A percentile compares a stretch with the other conserved stretches of the same genome.
Conservation (phyloP, 1,284 basidiomycete species). For the Paramarasmius palmivorus region DNA sequence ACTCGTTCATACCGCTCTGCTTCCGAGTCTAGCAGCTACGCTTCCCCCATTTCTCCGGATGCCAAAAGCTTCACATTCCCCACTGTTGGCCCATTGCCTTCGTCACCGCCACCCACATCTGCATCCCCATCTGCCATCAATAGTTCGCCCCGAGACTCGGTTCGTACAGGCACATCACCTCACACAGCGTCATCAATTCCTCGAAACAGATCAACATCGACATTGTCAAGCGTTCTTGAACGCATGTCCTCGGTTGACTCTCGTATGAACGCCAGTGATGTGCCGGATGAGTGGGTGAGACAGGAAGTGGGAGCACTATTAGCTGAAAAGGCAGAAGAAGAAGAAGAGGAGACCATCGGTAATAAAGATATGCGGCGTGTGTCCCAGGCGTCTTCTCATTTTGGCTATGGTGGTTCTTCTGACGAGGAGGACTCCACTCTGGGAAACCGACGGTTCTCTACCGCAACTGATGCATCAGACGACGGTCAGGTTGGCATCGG, state of each 20-base stretch:
- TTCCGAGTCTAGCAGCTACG: not conserved
- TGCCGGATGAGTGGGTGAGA: conserved; percentile 1
- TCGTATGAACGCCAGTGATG: not conserved
- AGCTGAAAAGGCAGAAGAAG: not conserved
- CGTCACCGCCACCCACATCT: not conserved
- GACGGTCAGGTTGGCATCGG: conserved; percentile 71
- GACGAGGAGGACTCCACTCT: not conserved
- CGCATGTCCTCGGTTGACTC: not conserved
- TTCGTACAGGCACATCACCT: not conserved
- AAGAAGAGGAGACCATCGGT: not conserved
- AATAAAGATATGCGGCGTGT: not conserved
- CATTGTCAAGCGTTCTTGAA: not conserved
- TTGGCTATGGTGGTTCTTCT: conserved; percentile 1
- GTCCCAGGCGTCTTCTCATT: not conserved
- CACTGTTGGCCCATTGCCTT: not conserved
- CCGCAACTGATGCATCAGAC: conserved; percentile 15
- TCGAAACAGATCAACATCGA: not conserved
- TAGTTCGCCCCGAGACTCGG: not conserved
- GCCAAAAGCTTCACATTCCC: not conserved
- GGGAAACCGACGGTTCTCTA: not conserved
- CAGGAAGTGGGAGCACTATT: not conserved
- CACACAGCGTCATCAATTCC: not conserved
- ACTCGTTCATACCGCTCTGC: not conserved
- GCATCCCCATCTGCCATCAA: not conserved
- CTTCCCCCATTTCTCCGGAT: too few species aligned